Percentiles rank a stretch among this genome's conserved stretches.
Evolutionary conservation across 306 rosid genomes (phyloP).

Genomic region (Medicago truncatula): MtrunA17r5.0-ANR NC_053045.1:5771501-5772000

Average conservation of each 20-base stretch:
- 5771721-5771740: no score
- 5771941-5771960: no score
- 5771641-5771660: slow-evolving; percentile 31
- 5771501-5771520: no score
- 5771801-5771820: neutral
- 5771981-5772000: no score
- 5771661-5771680: slow-evolving; percentile 1
- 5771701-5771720: neutral
- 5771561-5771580: no score
- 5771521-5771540: no score
- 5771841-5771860: neutral
- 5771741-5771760: no score
- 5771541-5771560: no score
- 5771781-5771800: slow-evolving; percentile 10
- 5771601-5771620: slow-evolving; percentile 34
- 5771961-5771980: neutral
- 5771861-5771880: neutral
- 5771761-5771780: neutral
- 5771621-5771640: slow-evolving; percentile 30
- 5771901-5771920: neutral
- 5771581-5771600: neutral
- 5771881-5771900: neutral
- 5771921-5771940: no score
- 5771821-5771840: neutral
- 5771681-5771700: neutral